These are phyloP conservation scores for Dalbergia oliveri DNA, from an alignment of 306 rosid species.

Conservation along the genomic window DNA sequence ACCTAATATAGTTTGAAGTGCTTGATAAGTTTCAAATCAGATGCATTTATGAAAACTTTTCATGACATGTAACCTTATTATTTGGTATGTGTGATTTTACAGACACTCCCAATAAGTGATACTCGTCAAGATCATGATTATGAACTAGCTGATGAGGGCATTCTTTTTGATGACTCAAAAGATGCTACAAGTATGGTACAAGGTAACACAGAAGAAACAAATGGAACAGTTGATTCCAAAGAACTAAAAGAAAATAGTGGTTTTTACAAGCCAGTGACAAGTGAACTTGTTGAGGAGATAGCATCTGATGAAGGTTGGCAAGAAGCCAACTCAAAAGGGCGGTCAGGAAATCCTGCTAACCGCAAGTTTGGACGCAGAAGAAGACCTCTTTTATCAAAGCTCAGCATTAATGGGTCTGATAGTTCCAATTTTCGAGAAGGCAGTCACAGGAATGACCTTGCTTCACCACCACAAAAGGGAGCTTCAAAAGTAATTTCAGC, in stretches of 20 bases:
- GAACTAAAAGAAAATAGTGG: slow-evolving; percentile 58
- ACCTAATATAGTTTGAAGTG: slow-evolving; percentile 35
- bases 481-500: slow-evolving; percentile 51
- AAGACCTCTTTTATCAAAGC: slow-evolving; percentile 66
- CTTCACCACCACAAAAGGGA: slow-evolving; percentile 55
- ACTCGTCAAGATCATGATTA: slow-evolving; percentile 54
- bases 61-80: slow-evolving; percentile 6
- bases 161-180: slow-evolving; percentile 52
- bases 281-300: slow-evolving; percentile 63
- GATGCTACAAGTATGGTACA: slow-evolving; percentile 40
- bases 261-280: slow-evolving; percentile 44
- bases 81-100: slow-evolving; percentile 50
- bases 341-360: slow-evolving; percentile 63
- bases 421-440: slow-evolving; percentile 57
- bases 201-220: slow-evolving; percentile 47
- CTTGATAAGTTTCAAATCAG: slow-evolving; percentile 35
- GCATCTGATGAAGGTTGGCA: slow-evolving; percentile 94
- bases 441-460: slow-evolving; percentile 56
- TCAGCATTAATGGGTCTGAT: slow-evolving; percentile 55
- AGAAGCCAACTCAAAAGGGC: slow-evolving; percentile 87
- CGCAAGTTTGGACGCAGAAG: slow-evolving; percentile 65
- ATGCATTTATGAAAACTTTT: slow-evolving; percentile 17
- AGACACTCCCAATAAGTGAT: slow-evolving; percentile 67
- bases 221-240: slow-evolving; percentile 47
- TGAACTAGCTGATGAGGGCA: slow-evolving; percentile 47